Evolutionary conservation across 306 rosid species (phyloP).

Genomic region (Senna siamea): DNA sequence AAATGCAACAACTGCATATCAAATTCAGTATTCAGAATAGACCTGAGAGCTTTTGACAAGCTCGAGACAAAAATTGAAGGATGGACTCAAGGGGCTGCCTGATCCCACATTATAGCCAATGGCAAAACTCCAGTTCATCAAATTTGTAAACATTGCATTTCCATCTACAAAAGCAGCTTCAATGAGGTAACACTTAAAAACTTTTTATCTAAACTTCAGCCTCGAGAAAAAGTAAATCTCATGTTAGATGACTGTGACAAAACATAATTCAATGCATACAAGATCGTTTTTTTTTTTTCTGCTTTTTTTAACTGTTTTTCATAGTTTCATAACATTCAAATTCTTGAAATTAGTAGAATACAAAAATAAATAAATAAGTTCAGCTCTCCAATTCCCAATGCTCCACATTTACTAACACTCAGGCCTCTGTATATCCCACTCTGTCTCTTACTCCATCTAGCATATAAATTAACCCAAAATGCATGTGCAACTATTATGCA

Average conservation of each 20-base stretch:
- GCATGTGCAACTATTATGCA: neutral
- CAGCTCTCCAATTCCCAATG: constrained; percentile 19
- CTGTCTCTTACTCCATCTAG: constrained; percentile 10
- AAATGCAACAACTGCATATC: constrained; percentile 24
- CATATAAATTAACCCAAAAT: constrained; percentile 20
- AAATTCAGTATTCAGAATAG: constrained; percentile 19
- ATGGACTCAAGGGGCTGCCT: constrained; percentile 86
- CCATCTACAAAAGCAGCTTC: constrained; percentile 54
- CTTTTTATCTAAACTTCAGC: neutral
- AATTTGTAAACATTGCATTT: constrained; percentile 53
- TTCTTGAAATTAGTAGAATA: constrained; percentile 8
- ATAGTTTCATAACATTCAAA: constrained; percentile 20
- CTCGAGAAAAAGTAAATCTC: neutral
- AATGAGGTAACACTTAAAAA: constrained; percentile 32
- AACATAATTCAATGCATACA: neutral
- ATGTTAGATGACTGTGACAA: neutral
- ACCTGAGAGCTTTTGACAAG: constrained; percentile 85
- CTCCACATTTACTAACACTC: constrained; percentile 8
- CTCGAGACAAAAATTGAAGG: constrained; percentile 89
- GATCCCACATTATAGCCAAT: constrained; percentile 89
- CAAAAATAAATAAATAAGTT: neutral
- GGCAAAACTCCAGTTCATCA: constrained; percentile 91
- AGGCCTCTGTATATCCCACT: constrained; percentile 6
- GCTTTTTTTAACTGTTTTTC: constrained; percentile 8
- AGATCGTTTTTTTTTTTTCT: neutral